A percentile compares a stretch with the other conserved stretches of the same genome.
These are phyloP conservation scores for Clonostachys byssicola DNA, from an alignment of 2,329 filamentous ascomycete species.

Conservation along the genomic window DNA sequence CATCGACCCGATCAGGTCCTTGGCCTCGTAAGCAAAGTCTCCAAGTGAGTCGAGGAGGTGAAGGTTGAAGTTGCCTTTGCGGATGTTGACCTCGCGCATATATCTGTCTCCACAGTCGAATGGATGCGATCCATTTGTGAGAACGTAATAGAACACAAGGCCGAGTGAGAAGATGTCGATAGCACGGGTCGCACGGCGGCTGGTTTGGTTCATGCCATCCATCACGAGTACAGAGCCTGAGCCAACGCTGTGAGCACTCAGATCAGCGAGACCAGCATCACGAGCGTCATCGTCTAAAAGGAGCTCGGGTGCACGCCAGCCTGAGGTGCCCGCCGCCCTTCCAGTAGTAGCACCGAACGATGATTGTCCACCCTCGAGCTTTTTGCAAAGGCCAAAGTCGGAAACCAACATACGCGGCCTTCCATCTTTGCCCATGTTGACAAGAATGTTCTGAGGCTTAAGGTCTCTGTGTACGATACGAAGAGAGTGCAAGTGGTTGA, in stretches of 20 bases:
- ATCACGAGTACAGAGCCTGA: conserved; percentile 54
- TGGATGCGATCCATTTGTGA: conserved; percentile 87
- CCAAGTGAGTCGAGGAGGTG: conserved; percentile 70
- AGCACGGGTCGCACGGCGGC: conserved; percentile 81
- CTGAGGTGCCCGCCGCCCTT: conserved; percentile 87
- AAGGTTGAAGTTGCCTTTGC: conserved; percentile 78
- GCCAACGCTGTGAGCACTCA: conserved; percentile 52
- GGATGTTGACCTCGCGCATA: conserved; percentile 96
- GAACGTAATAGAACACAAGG: conserved; percentile 98
- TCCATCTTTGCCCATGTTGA: conserved; percentile 66
- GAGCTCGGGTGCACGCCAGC: conserved; percentile 94
- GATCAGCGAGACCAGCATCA: conserved; percentile 39
- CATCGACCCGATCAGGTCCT: conserved; percentile 85
- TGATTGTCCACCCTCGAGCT: conserved; percentile 88
- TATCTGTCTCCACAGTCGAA: conserved; percentile 93
- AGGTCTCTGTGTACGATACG: conserved; percentile 96
- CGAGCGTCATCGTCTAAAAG: conserved; percentile 73
- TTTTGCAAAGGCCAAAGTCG: conserved; percentile 97
- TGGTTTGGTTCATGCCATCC: conserved; percentile 52
- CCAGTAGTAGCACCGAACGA: conserved; percentile 93
- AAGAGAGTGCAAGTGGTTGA: conserved; percentile 83
- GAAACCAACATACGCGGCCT: conserved; percentile 87
- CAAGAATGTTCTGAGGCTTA: conserved; percentile 96
- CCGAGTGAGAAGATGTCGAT: conserved; percentile 98
- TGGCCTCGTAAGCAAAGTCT: conserved; percentile 80